Conservation (phyloP, 2,329 filamentous ascomycete genomes). For the Aspergillus oerlinghausenensis region DNA sequence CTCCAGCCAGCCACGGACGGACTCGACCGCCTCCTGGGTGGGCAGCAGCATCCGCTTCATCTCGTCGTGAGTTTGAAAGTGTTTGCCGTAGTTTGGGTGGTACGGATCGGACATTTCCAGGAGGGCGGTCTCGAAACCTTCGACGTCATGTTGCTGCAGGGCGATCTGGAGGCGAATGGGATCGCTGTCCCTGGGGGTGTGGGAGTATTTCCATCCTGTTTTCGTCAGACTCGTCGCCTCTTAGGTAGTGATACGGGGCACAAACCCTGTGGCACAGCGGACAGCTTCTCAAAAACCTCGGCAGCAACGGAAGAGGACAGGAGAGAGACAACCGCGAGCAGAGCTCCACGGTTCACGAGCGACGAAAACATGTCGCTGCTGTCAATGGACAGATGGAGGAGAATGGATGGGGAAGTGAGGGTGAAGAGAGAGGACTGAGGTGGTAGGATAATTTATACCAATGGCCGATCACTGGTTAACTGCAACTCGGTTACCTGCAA, state of each 20-base stretch:
- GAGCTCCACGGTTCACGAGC: conserved; percentile 20
- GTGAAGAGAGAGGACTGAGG: background rate
- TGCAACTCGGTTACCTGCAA: background rate
- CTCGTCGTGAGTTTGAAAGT: conserved; percentile 45
- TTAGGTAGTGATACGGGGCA: background rate
- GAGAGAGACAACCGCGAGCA: conserved; percentile 27
- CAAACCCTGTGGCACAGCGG: conserved; percentile 31
- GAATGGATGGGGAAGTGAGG: background rate
- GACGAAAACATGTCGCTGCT: conserved; percentile 21
- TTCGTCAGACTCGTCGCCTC: background rate
- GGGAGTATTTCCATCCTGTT: conserved; percentile 30
- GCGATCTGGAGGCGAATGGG: conserved; percentile 32
- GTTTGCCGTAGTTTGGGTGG: conserved; percentile 45
- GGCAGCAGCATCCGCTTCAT: conserved; percentile 49
- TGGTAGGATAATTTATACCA: background rate
- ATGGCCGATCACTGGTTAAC: background rate
- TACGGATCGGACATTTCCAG: conserved; percentile 48
- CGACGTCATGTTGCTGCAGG: conserved; percentile 31
- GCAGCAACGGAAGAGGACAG: conserved; percentile 25
- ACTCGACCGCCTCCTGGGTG: conserved; percentile 32
- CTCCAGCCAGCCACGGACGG: conserved; percentile 46
- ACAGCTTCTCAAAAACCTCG: conserved; percentile 34
- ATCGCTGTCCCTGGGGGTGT: conserved; percentile 21
- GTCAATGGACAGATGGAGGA: background rate
- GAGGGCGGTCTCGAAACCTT: conserved; percentile 43